Evolutionary conservation across 176 grass and related monocot species (phyloP).

Genomic region (Rhipidocladum racemiflorum): DNA sequence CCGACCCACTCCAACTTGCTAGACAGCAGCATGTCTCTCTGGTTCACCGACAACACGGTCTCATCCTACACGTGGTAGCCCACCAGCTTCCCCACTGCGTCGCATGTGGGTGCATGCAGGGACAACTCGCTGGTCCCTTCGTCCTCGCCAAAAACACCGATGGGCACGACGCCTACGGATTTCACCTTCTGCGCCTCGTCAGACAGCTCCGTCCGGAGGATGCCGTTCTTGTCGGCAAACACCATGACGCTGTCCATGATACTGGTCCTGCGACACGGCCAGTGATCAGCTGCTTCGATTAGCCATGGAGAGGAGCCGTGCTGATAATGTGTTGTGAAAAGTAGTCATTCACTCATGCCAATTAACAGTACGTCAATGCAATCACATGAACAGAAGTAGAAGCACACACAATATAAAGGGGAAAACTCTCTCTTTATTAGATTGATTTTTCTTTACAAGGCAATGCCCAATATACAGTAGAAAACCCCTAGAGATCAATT

Average conservation of each 20-base stretch:
- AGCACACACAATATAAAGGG: no score
- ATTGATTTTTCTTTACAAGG: no score
- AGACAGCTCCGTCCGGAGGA: conserved; percentile 77
- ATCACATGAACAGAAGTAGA: no score
- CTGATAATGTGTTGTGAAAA: no score
- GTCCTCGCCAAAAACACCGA: conserved; percentile 64
- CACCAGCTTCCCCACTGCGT: conserved; percentile 48
- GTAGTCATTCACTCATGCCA: no score
- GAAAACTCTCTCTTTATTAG: no score
- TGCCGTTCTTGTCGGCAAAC: conserved; percentile 94
- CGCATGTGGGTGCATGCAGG: conserved; percentile 83
- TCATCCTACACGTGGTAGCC: conserved; percentile 63
- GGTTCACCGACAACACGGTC: conserved; percentile 38
- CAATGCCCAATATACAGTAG: no score
- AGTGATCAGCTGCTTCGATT: no score
- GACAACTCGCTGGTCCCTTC: conserved; percentile 47
- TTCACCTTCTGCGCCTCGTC: conserved; percentile 87
- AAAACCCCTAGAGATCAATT: no score
- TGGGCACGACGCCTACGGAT: conserved; percentile 57
- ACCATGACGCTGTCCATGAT: conserved; percentile 82
- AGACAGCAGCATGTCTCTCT: conserved; percentile 49
- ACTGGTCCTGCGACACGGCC: no score
- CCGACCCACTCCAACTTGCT: conserved; percentile 80
- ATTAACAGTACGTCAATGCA: no score
- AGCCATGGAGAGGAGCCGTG: no score